A percentile compares a stretch with the other conserved stretches of the same genome.
Evolutionary conservation across 2,329 filamentous ascomycete genomes (phyloP).

Genomic region (Arthrobotrys sphaeroides): DNA sequence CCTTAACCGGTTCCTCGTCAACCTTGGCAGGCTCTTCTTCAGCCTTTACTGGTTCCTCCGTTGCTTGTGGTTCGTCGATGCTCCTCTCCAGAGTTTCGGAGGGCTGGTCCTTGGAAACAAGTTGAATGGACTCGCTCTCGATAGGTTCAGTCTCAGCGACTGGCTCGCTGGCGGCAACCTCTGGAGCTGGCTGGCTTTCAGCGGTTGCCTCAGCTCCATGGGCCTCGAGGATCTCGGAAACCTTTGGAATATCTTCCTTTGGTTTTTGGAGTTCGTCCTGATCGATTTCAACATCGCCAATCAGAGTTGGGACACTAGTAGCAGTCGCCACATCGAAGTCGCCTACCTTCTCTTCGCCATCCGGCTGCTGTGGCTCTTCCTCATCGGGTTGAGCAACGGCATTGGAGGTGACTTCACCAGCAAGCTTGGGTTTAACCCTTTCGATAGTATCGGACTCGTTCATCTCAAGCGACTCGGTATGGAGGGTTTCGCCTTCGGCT

Average conservation of each 20-base stretch:
- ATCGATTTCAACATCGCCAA: constrained; percentile 37
- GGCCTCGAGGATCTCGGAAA: constrained; percentile 32
- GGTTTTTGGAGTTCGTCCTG: constrained; percentile 26
- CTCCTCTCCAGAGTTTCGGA: constrained; percentile 6
- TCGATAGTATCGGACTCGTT: not conserved
- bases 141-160: not conserved
- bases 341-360: constrained; percentile 10
- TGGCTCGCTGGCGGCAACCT: not conserved
- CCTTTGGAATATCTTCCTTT: constrained; percentile 46
- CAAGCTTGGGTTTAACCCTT: not conserved
- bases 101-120: not conserved
- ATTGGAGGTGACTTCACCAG: constrained; percentile 5
- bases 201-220: not conserved
- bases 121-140: not conserved
- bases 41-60: not conserved
- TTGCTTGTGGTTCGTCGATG: not conserved
- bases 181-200: constrained; percentile 2
- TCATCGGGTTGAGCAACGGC: not conserved
- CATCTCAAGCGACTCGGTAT: not conserved
- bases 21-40: not conserved
- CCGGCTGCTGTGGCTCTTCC: not conserved
- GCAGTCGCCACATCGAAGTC: constrained; percentile 40
- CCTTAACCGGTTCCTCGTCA: not conserved
- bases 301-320: constrained; percentile 44
- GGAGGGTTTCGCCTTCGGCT: not conserved